Conservation (phyloP, 2,329 filamentous ascomycete species). For the Fusarium penzigii region DNA sequence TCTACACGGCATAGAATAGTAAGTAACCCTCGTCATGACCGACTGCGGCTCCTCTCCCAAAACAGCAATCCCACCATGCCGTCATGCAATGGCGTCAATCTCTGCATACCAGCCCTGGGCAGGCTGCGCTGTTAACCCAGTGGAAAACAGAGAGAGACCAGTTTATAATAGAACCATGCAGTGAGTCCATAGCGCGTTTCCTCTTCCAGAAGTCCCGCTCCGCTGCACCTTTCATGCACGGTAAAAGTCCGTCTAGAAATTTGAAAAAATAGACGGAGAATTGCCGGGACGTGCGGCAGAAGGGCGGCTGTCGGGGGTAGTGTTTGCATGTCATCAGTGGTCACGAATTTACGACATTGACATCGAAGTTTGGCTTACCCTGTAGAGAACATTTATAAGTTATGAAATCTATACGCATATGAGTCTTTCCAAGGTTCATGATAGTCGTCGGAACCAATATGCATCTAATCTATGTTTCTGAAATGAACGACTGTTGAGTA, state of each 20-base stretch:
- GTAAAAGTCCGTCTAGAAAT: too few species aligned
- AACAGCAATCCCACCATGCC: slow-evolving; percentile 29
- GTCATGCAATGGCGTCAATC: slow-evolving; percentile 31
- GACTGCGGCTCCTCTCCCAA: slow-evolving; percentile 2
- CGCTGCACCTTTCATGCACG: slow-evolving; percentile 4
- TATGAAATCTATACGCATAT: too few species aligned
- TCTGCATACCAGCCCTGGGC: slow-evolving; percentile 18
- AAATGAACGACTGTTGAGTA: too few species aligned
- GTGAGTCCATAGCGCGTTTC: slow-evolving; percentile 11
- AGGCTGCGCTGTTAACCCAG: neutral
- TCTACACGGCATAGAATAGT: neutral
- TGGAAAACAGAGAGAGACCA: too few species aligned
- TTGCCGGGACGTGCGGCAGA: neutral
- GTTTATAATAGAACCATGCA: too few species aligned
- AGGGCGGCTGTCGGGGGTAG: neutral
- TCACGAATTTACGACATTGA: neutral
- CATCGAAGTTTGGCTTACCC: neutral
- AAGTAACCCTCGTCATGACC: neutral
- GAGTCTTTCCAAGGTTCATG: too few species aligned
- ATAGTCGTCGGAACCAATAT: too few species aligned
- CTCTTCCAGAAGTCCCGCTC: slow-evolving; percentile 30
- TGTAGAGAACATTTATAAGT: too few species aligned
- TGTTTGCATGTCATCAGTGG: neutral
- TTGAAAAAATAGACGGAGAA: too few species aligned
- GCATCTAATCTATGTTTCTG: too few species aligned